A percentile compares a stretch with the other conserved stretches of the same genome.
phyloP scores from a whole-genome alignment of 2,329 filamentous ascomycete species.

The Cladophialophora exuberans region DNA sequence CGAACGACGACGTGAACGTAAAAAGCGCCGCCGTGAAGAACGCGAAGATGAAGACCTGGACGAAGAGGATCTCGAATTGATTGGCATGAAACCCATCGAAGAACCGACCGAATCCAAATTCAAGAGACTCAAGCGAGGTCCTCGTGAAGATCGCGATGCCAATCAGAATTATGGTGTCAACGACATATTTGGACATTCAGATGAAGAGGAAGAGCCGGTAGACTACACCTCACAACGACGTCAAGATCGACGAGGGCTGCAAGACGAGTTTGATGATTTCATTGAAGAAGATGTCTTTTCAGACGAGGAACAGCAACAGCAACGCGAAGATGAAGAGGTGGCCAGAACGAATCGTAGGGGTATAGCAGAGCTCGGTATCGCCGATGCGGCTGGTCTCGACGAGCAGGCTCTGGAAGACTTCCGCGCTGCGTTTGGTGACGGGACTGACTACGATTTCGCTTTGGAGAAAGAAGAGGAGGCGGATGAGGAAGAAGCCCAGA shows the following conservation, averaged over 20 bases:
- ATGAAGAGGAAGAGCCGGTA: conserved; percentile 69
- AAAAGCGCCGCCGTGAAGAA: conserved; percentile 76
- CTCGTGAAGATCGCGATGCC: conserved; percentile 72
- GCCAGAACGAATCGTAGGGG: conserved; percentile 72
- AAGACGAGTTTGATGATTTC: conserved; percentile 89
- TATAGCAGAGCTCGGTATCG: conserved; percentile 66
- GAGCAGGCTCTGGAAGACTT: conserved; percentile 94
- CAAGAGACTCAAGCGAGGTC: conserved; percentile 93
- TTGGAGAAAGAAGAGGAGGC: conserved; percentile 85
- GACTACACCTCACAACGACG: conserved; percentile 46
- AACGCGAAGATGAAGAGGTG: conserved; percentile 85
- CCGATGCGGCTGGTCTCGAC: conserved; percentile 83
- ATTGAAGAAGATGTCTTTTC: conserved; percentile 95
- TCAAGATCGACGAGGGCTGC: conserved; percentile 60
- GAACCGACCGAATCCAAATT: conserved; percentile 71
- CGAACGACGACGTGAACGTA: conserved; percentile 65
- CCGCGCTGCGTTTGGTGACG: conserved; percentile 93
- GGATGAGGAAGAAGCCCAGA: conserved; percentile 73
- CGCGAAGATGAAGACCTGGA: conserved; percentile 83
- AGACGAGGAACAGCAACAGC: conserved; percentile 75
- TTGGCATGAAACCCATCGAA: conserved; percentile 72
- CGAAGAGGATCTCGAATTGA: conserved; percentile 93
- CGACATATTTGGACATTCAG: conserved; percentile 94
- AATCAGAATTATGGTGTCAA: conserved; percentile 71
- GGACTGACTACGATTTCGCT: conserved; percentile 94